Conservation (phyloP, 345 rosid genomes). For the Arabis alpina region DNA sequence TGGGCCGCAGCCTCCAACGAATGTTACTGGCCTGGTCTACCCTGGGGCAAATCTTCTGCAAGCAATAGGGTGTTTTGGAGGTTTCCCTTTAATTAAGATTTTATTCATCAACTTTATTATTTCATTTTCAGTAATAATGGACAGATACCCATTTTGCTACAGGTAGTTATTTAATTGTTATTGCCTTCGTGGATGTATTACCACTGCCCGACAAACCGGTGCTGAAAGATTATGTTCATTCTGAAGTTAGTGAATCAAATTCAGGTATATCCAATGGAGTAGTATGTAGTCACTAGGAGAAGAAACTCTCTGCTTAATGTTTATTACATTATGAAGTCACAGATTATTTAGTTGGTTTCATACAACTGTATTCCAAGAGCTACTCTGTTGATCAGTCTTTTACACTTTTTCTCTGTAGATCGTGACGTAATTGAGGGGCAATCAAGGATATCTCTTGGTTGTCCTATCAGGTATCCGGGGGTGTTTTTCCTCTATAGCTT, state of each 20-base stretch:
- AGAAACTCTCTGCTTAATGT: not conserved
- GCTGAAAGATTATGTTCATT: conserved; percentile 59
- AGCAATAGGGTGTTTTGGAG: conserved; percentile 76
- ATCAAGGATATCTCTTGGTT: conserved; percentile 81
- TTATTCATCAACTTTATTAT: conserved; percentile 14
- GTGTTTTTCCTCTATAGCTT: conserved; percentile 21
- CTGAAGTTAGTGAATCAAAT: conserved; percentile 46
- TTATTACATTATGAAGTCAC: conserved; percentile 10
- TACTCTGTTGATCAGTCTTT: conserved; percentile 13
- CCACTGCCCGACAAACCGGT: conserved; percentile 47
- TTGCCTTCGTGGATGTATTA: conserved; percentile 59
- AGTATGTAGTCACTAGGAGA: conserved; percentile 13
- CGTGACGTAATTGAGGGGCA: conserved; percentile 84
- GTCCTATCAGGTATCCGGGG: conserved; percentile 79
- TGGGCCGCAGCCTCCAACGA: conserved; percentile 83
- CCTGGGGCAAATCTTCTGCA: conserved; percentile 90
- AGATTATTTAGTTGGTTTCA: conserved; percentile 9
- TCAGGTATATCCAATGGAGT: conserved; percentile 67
- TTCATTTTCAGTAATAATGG: conserved; percentile 36
- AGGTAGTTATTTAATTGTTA: conserved; percentile 67
- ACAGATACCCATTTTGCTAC: conserved; percentile 30
- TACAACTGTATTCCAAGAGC: conserved; percentile 6
- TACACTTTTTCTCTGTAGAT: conserved; percentile 47
- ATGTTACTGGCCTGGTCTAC: conserved; percentile 63
- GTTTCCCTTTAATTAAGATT: conserved; percentile 46